phyloP scores from a whole-genome alignment of 768 basidiomycete species.

The Naganishia friedmannii region DNA sequence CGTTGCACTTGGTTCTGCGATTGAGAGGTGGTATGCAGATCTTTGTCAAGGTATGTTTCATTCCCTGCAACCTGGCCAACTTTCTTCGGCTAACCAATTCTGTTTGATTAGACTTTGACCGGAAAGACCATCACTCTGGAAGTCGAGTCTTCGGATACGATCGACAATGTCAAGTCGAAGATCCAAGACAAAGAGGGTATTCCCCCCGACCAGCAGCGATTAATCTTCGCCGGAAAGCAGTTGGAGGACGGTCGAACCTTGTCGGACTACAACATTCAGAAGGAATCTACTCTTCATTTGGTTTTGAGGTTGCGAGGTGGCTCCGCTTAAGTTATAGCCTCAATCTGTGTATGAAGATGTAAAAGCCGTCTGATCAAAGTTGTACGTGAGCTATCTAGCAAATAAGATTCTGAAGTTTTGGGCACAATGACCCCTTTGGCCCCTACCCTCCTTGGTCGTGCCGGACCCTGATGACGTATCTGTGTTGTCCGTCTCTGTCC shows the following conservation, averaged over 20 bases:
- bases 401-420: neutral
- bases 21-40: conserved; percentile 53
- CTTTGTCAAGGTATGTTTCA: too few relatives aligned
- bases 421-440: too few relatives aligned
- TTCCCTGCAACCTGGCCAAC: too few relatives aligned
- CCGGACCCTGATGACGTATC: too few relatives aligned
- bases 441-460: too few relatives aligned
- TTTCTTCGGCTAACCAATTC: too few relatives aligned
- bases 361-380: conserved; percentile 3
- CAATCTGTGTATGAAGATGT: neutral
- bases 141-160: conserved; percentile 94
- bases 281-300: conserved; percentile 96
- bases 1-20: conserved; percentile 92
- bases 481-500: too few relatives aligned
- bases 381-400: conserved; percentile 2
- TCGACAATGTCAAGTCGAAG: conserved; percentile 97
- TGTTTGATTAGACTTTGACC: conserved; percentile 69
- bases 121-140: conserved; percentile 98
- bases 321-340: neutral
- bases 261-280: conserved; percentile 76
- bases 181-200: conserved; percentile 97
- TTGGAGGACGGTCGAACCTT: conserved; percentile 92
- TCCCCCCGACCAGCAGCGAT: conserved; percentile 75
- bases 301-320: conserved; percentile 97
- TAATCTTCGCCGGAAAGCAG: conserved; percentile 99